Conservation (phyloP, 2,329 filamentous ascomycete genomes). For the Hymenoscyphus fructigenus region DNA sequence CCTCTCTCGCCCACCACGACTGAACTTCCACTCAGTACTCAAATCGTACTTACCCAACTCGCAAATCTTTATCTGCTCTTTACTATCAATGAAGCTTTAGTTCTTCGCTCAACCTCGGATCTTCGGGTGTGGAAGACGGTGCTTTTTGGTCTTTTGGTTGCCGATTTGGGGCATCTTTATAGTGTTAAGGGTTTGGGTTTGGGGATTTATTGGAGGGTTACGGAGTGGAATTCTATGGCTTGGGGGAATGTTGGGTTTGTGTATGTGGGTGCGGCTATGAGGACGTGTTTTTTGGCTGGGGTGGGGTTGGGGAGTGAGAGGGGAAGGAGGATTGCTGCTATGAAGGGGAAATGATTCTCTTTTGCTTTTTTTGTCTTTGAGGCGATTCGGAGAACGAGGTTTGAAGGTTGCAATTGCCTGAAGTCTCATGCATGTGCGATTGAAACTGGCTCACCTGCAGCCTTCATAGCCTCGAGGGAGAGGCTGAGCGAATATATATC, state of each 20-base stretch:
- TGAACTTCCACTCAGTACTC: constrained; percentile 56
- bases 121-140: constrained; percentile 68
- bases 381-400: no score
- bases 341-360: constrained; percentile 4
- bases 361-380: no score
- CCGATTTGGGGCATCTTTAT: constrained; percentile 75
- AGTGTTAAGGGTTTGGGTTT: constrained; percentile 59
- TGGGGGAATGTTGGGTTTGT: constrained; percentile 71
- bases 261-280: constrained; percentile 61
- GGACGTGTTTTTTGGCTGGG: constrained; percentile 58
- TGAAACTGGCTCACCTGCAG: no score
- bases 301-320: constrained; percentile 46
- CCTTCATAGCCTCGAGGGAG: no score
- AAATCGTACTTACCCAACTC: constrained; percentile 70
- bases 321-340: constrained; percentile 3
- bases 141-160: constrained; percentile 65
- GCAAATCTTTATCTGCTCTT: constrained; percentile 78
- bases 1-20: constrained; percentile 31
- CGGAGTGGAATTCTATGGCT: constrained; percentile 65
- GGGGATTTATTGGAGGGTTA: constrained; percentile 56
- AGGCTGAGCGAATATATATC: no score
- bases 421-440: no score
- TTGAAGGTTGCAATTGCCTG: no score
- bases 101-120: constrained; percentile 68
- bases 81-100: constrained; percentile 72